Evolutionary conservation across 1,139 yeast genomes (phyloP).

Genomic region (Meyerozyma carpophila): DNA sequence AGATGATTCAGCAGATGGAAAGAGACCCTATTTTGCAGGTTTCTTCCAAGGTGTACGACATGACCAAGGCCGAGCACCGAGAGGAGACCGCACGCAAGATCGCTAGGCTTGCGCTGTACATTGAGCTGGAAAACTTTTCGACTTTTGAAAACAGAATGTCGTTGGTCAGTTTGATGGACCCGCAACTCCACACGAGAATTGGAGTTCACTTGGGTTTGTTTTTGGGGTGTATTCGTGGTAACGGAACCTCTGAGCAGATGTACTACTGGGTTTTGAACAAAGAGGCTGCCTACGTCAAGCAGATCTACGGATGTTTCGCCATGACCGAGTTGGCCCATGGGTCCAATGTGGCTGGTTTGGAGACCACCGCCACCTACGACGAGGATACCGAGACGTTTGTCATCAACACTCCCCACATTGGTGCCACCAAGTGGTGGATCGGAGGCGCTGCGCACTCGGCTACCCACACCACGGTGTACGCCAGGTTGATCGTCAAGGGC

Average conservation of each 20-base stretch:
- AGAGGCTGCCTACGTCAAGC: conserved; percentile 62
- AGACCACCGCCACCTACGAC: conserved; percentile 86
- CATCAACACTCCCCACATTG: conserved; percentile 81
- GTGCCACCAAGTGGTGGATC: conserved; percentile 98
- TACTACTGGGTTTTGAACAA: conserved; percentile 70
- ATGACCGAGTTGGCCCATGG: conserved; percentile 97
- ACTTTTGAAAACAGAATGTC: conserved; percentile 35
- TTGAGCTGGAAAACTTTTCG: conserved; percentile 36
- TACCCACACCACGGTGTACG: conserved; percentile 76
- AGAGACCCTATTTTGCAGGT: conserved; percentile 43
- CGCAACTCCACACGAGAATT: conserved; percentile 44
- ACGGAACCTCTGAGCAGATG: conserved; percentile 49
- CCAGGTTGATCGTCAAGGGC: conserved; percentile 74
- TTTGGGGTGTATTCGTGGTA: conserved; percentile 42
- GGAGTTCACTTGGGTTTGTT: conserved; percentile 50
- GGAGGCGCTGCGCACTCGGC: conserved; percentile 97
- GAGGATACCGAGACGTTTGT: conserved; percentile 58
- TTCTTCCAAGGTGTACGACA: conserved; percentile 34
- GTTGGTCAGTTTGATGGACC: conserved; percentile 42
- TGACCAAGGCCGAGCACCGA: conserved; percentile 37
- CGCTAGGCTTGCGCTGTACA: conserved; percentile 36
- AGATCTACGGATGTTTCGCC: conserved; percentile 84
- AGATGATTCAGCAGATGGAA: conserved; percentile 40
- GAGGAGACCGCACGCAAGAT: conserved; percentile 40
- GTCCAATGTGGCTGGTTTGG: conserved; percentile 86